A percentile compares a stretch with the other conserved stretches of the same genome.
Conservation (phyloP, 2,329 filamentous ascomycete species). For the Talaromyces sp. region DNA sequence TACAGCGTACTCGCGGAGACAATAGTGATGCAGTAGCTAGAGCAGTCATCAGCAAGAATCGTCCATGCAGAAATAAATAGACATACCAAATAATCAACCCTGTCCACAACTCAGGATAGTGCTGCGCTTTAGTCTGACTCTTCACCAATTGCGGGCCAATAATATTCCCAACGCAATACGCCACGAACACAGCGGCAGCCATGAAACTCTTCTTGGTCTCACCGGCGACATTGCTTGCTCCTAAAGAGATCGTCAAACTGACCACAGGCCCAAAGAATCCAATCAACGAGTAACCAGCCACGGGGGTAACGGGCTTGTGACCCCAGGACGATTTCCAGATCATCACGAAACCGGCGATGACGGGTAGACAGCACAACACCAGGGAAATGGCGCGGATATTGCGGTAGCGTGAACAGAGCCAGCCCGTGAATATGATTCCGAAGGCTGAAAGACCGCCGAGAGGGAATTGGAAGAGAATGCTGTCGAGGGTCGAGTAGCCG, state of each 20-base stretch:
- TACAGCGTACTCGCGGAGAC: slow-evolving; percentile 55
- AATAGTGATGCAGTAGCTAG: slow-evolving; percentile 51
- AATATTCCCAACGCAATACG: slow-evolving; percentile 73
- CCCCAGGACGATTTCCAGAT: slow-evolving; percentile 68
- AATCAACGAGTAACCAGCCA: slow-evolving; percentile 68
- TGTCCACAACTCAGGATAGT: slow-evolving; percentile 69
- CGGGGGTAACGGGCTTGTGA: slow-evolving; percentile 61
- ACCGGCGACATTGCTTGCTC: slow-evolving; percentile 67
- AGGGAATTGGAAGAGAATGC: slow-evolving; percentile 72
- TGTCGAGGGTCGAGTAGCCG: slow-evolving; percentile 60
- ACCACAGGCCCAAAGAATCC: slow-evolving; percentile 71
- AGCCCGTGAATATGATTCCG: slow-evolving; percentile 64
- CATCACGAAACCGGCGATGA: slow-evolving; percentile 69
- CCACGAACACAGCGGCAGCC: slow-evolving; percentile 69
- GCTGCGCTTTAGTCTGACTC: slow-evolving; percentile 59
- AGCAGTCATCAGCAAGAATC: not conserved
- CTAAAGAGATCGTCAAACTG: slow-evolving; percentile 56
- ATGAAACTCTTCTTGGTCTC: slow-evolving; percentile 76
- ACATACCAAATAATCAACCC: slow-evolving; percentile 61
- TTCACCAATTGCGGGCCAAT: slow-evolving; percentile 69
- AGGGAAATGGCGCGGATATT: slow-evolving; percentile 66
- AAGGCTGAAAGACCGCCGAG: slow-evolving; percentile 66
- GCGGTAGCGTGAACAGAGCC: slow-evolving; percentile 55
- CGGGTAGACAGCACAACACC: slow-evolving; percentile 63
- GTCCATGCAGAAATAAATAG: not conserved